Base-by-base conservation (phyloP, 2,329 filamentous ascomycete species). In the Bretziella fagacearum region DNA sequence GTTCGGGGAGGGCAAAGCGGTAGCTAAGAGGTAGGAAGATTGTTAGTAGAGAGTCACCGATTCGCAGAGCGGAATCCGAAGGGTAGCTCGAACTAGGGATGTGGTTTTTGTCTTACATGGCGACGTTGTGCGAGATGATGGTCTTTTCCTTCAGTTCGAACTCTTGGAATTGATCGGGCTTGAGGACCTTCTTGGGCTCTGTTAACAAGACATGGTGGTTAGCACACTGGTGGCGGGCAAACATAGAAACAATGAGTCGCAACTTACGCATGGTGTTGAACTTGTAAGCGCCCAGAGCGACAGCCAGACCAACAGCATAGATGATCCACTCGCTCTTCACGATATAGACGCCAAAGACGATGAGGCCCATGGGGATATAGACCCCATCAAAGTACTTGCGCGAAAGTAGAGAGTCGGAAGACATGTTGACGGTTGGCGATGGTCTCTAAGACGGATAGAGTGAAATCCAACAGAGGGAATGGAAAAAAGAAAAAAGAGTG, bases 81-180 rank as follows among this genome's bases (percentile, higher is more conserved):
- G 84, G 84, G 51, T 89, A 77, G 33, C 73, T 71, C 44, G 81
- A 77, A 2, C 66, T 65, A 7, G 57, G 61, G 39, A 61, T 59
- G 11, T 29, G 44, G 29, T 22, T 23, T 40, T 40, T 47, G 27
- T 40, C 74, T 59, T 66, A 86, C 82, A 98, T 94, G 64, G 89
- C 87, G 51, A 93, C 89, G 71, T 98, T 98, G 76, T 96, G 91
- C 26, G 89, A 94, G 58, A 96, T 80, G 54, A 93, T 74, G 11
- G 81, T 96, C 76, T 95, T 96, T 65, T 96, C 84, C 64, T 82
- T 80, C 56, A 98, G 79, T 62, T 84, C 80, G 60, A 95, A 95
- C 50, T 93, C 76, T 63, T 95, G 86, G 74, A 94, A 95, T 44
- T 73, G 71, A 55, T 79, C 77, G 26, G 87, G 85, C 67, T 89